A percentile compares a stretch with the other conserved stretches of the same genome.
These are phyloP conservation scores for Paramecium biaurelia DNA, from an alignment of 73 alveolate genomes.

Conservation along the genomic window DNA sequence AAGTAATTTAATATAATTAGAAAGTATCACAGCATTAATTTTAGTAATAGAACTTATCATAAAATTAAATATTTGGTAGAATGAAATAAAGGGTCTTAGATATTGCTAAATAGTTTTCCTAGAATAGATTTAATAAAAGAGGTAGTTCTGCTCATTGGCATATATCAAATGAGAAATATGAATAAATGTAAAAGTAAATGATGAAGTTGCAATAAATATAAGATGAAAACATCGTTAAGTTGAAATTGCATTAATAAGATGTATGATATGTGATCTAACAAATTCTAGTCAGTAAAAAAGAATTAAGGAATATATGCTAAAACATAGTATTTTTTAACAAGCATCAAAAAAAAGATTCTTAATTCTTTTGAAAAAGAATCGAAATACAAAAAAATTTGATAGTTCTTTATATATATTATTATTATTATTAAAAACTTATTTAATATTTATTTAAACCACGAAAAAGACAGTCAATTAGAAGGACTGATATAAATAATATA, in stretches of 20 bases:
- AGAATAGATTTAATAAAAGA: background rate
- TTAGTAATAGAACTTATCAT: background rate
- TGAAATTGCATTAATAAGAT: background rate
- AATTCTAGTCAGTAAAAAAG: background rate
- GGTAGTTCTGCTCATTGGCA: conserved; percentile 37
- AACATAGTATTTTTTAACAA: background rate
- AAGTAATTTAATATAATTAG: background rate
- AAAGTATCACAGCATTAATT: background rate
- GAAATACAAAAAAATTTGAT: background rate
- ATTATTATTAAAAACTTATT: background rate
- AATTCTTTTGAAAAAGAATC: background rate
- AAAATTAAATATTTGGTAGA: background rate
- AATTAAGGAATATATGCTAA: background rate
- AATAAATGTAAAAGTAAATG: background rate
- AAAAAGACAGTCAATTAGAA: too few relatives aligned
- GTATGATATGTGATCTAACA: background rate
- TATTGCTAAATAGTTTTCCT: background rate
- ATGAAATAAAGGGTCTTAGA: background rate
- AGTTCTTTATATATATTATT: background rate
- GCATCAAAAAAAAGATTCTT: background rate
- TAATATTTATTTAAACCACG: background rate
- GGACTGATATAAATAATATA: too few relatives aligned
- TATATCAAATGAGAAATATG: background rate
- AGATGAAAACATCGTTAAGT: background rate
- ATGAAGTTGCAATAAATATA: background rate